Base-by-base conservation (phyloP, 179 eudicot species). In the Heliamphora pulchella region DNA sequence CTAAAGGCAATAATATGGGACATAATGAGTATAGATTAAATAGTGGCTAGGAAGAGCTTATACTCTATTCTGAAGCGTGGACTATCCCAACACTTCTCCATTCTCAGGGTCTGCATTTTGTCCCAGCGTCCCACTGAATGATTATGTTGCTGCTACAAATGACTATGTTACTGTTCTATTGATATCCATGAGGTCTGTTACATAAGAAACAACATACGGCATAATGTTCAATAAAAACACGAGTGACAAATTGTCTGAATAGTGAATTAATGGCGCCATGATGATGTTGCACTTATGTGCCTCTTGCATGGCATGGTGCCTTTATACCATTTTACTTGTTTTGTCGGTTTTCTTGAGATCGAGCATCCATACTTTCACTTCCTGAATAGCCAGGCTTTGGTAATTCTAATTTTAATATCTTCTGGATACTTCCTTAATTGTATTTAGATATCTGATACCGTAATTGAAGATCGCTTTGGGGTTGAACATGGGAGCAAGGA, bases 401-500 rank as follows among this genome's bases (percentile, higher is more conserved):
- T 71, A 4, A 11, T 54, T 22, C 46, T 39, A 13, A 57, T 8
- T 76, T 10, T 54, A 76, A 44, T 61, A 14, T 62, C 53, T 7
- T 76, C 4, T 1, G 79, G 55, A 76, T 18, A 75, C 18, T 86
- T 84, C 87, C 85, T 90, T 91, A 84, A 89, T 46, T 7, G 50
- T 75, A 70, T 70, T 46, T 76, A 96, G 99, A 89, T 96, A 85
- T 96, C 99, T 74, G 99, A 96, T 83, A 96, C 99, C 68, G 99
- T 96, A 46, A 94, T 96, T 79, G 97, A 96, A 88, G 99, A 96
- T 87, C 96, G 99, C 43, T 96, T 88, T 84, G 94, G 96, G 80
- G 92, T 96, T 71, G 92, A 88, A 68, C 99, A 92, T 87, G 99
- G 99, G 83, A 96, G 92, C 80, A 80, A 82, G 79, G 91, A 91